Evolutionary conservation across 768 basidiomycete species (phyloP), one percentile per base, ranked within the genome.

Genomic region (Daedalea quercina): DNA sequence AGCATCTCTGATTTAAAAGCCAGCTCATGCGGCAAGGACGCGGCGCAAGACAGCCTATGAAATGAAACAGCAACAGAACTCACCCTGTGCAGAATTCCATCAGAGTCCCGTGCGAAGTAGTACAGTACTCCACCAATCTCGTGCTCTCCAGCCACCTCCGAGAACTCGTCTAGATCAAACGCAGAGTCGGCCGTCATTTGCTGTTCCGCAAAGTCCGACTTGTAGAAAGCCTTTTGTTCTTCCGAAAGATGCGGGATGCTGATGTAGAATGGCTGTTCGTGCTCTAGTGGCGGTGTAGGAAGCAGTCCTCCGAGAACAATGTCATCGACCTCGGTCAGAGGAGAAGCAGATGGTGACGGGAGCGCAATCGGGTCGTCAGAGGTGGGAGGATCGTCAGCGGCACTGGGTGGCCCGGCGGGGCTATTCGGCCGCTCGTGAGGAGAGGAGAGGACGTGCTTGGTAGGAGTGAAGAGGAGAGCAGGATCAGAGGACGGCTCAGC

Each of bases 21-120:
- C 11, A 11, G 28, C 28, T 31, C 11, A 11, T 31, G 11, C 28
- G 28, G 28, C 28, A 31, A 11, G 11, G 28, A 11, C 28, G 4
- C 11, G 6, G 6, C 28, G 28, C 4, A 11, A 31, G 28, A n/a
- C 11, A 31, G 4, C 28, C 6, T 31, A 31, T 31, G 28, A 11
- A 31, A 11, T 31, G 28, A 4, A 31, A 31, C 4, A 31, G 4
- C 6, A 4, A 15, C 46, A 19, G 4, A 9, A 63, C 75, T 52
- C 54, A 85, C 87, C 69, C 76, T 81, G 58, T 77, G 73, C 11
- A 77, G 75, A 25, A 80, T 75, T n/a, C 82, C 85, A 44, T 76
- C 76, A 43, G 69, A 65, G 56, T 75, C 78, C 33, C 78, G 75
- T 41, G 80, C 86, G 66, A 77, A 90, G 63, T 82, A 87, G 60